Conservation (phyloP, 371 early-diverging fungal genomes). For the Parasitella parasitica region DNA sequence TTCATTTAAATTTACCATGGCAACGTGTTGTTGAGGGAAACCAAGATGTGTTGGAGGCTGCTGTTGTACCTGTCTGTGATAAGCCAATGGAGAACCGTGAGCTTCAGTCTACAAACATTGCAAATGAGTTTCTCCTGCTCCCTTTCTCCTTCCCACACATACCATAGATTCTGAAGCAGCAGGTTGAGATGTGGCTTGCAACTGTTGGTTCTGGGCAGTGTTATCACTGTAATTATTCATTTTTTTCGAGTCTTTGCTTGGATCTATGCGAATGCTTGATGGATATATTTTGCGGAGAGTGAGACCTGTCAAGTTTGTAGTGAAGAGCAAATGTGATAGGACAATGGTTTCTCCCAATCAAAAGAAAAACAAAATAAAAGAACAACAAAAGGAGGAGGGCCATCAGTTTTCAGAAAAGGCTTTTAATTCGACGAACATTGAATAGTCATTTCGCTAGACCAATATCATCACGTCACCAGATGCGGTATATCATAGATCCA, state of each 20-base stretch:
- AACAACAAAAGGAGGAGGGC: slow-evolving; percentile 1
- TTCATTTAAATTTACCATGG: slow-evolving; percentile 2
- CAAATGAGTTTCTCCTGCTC: background rate
- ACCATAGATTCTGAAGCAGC: slow-evolving; percentile 9
- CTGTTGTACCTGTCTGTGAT: slow-evolving; percentile 5
- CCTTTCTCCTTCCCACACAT: background rate
- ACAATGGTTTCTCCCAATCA: slow-evolving; percentile 26
- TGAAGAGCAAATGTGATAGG: slow-evolving; percentile 24
- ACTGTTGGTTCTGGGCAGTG: slow-evolving; percentile 5
- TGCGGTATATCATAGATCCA: background rate
- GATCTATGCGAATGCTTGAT: background rate
- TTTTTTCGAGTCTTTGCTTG: background rate
- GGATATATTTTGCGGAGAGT: slow-evolving; percentile 11
- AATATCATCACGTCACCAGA: background rate
- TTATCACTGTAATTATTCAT: slow-evolving; percentile 14
- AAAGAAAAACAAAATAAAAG: slow-evolving; percentile 16
- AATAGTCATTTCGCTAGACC: background rate
- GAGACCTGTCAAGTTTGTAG: slow-evolving; percentile 24
- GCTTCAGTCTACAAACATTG: slow-evolving; percentile 9
- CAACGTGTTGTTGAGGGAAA: slow-evolving; percentile 14
- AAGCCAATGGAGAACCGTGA: slow-evolving; percentile 10
- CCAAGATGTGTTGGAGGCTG: background rate
- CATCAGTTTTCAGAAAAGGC: background rate
- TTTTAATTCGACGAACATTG: slow-evolving; percentile 1
- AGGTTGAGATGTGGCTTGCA: slow-evolving; percentile 15